These are phyloP conservation scores for Lentinula guzmanii DNA, from an alignment of 768 basidiomycete genomes.

Conservation along the genomic window DNA sequence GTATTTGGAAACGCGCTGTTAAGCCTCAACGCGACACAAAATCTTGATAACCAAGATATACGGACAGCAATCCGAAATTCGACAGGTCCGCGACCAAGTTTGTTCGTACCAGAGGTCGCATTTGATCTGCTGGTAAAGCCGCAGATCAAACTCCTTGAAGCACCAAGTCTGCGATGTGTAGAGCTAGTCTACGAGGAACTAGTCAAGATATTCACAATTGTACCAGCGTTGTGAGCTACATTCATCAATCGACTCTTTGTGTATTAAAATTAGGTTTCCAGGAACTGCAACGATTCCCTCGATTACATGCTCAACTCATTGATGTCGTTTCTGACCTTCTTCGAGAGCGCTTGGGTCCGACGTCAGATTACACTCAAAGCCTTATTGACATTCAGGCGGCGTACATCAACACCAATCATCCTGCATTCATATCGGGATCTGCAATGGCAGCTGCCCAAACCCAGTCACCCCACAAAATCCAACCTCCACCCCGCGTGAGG, in stretches of 20 bases:
- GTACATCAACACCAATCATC: constrained; percentile 99
- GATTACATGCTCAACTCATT: constrained; percentile 86
- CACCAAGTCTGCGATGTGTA: constrained; percentile 91
- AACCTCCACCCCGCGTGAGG: constrained; percentile 50
- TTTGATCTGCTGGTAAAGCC: constrained; percentile 97
- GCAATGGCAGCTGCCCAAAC: constrained; percentile 35
- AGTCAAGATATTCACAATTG: constrained; percentile 99
- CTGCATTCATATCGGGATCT: constrained; percentile 83
- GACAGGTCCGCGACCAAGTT: constrained; percentile 90
- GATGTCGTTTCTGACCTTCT: constrained; percentile 97
- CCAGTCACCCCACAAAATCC: constrained; percentile 34
- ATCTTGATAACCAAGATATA: constrained; percentile 91
- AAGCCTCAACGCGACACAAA: constrained; percentile 85
- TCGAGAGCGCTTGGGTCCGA: constrained; percentile 91
- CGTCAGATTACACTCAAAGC: constrained; percentile 93
- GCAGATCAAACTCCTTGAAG: constrained; percentile 93
- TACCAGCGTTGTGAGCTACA: constrained; percentile 68
- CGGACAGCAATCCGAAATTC: constrained; percentile 98
- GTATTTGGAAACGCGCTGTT: constrained; percentile 91
- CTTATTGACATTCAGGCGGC: constrained; percentile 96
- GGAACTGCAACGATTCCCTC: constrained; percentile 96
- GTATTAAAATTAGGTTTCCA: constrained; percentile 22
- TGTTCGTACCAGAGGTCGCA: constrained; percentile 96
- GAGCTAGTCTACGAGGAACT: constrained; percentile 98
- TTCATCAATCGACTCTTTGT: background rate